Percentiles rank a stretch among this genome's conserved stretches.
phyloP scores from a whole-genome alignment of 495 filamentous ascomycete species.

The Astrothelium macrocarpum region DNA sequence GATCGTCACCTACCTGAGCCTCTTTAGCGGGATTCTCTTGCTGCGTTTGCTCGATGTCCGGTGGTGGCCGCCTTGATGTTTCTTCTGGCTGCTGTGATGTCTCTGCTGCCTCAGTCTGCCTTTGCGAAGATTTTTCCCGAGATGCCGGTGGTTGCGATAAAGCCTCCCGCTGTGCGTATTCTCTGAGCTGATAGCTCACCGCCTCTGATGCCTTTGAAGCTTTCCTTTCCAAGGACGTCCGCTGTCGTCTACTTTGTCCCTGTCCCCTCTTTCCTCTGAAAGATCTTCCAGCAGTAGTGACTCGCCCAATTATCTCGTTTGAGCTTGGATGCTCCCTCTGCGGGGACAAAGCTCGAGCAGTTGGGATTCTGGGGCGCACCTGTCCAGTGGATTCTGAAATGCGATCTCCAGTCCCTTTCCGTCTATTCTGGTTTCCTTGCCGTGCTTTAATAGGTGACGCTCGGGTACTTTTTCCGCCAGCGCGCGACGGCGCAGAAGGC shows the following conservation, averaged over 20 bases:
- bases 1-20: constrained; percentile 4
- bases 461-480: neutral
- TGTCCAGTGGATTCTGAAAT: neutral
- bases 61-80: neutral
- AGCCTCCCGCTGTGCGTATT: neutral
- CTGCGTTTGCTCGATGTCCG: constrained; percentile 5
- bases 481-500: neutral
- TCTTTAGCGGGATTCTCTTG: constrained; percentile 4
- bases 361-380: constrained; percentile 3
- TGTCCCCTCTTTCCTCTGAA: constrained; percentile 2
- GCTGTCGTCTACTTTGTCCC: neutral
- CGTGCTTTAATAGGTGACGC: neutral
- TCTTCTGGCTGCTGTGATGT: neutral
- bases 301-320: neutral
- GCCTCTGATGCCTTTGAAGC: neutral
- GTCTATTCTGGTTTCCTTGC: constrained; percentile 5
- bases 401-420: constrained; percentile 6
- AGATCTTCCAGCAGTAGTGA: constrained; percentile 3
- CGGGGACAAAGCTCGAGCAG: neutral
- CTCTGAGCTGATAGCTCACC: constrained; percentile 3
- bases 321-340: constrained; percentile 2
- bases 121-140: neutral
- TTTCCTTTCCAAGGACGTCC: neutral
- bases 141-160: constrained; percentile 8
- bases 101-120: constrained; percentile 2